Evolutionary conservation across 495 filamentous ascomycete genomes (phyloP).

Genomic region (Talaromyces ruber): DNA sequence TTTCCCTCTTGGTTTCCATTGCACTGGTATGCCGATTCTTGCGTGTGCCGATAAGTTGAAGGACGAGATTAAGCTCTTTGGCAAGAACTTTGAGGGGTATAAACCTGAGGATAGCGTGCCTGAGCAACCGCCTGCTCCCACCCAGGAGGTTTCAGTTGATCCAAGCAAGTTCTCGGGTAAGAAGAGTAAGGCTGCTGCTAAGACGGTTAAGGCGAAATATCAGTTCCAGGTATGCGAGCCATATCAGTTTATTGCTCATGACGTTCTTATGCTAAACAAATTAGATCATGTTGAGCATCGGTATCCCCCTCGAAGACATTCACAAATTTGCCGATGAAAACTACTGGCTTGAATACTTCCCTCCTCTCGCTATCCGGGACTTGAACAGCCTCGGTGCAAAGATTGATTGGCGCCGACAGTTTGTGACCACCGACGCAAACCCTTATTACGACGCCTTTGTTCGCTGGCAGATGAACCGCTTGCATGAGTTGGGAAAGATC

Average conservation of each 20-base stretch:
- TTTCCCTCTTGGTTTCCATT: constrained; percentile 91
- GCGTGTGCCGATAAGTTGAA: constrained; percentile 91
- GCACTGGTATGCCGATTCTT: constrained; percentile 97
- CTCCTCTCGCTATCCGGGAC: constrained; percentile 71
- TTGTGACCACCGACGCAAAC: constrained; percentile 95
- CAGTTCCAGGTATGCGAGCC: constrained; percentile 52
- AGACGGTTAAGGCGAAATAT: constrained; percentile 83
- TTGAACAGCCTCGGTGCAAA: constrained; percentile 75
- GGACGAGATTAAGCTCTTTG: constrained; percentile 85
- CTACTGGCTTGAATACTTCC: constrained; percentile 86
- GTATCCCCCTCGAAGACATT: constrained; percentile 78
- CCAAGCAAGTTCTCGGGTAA: constrained; percentile 85
- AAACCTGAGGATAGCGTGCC: constrained; percentile 48
- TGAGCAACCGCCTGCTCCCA: constrained; percentile 33
- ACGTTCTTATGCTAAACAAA: background rate
- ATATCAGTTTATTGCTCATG: background rate
- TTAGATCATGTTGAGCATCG: constrained; percentile 70
- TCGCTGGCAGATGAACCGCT: constrained; percentile 93
- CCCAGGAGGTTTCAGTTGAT: constrained; percentile 61
- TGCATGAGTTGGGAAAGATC: constrained; percentile 86
- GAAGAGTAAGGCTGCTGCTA: constrained; percentile 90
- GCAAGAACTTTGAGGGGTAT: constrained; percentile 73
- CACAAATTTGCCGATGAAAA: constrained; percentile 82
- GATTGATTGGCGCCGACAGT: constrained; percentile 85
- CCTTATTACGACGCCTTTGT: constrained; percentile 96